Evolutionary conservation across 75 land plant genomes (phyloP), one percentile per base, ranked within the genome.

Genomic region (Larix kaempferi): DNA sequence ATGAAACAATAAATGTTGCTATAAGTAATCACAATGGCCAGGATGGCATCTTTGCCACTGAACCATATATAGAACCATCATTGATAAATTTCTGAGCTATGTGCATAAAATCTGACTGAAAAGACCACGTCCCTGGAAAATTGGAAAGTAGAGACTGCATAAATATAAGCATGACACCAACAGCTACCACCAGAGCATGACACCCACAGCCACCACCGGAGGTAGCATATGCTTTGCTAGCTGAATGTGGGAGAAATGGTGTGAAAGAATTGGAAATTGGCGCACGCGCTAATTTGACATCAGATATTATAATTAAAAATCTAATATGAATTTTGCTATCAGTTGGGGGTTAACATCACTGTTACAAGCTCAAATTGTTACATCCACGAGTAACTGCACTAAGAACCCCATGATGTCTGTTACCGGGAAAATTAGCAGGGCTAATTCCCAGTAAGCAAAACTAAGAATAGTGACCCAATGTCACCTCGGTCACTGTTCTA

Each of bases 21-120:
- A 97, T 85, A n/a, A 97, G 90, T 59, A 97, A 84, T 98, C 99
- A 97, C 75, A 93, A 84, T 21, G 99, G 94, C 99, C 98, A 97
- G 22, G 89, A 71, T 27, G 98, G 95, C 73, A 76, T 88, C 25
- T 86, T 74, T n/a, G 83, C 87, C 69, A 83, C 60, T 62, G 85
- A 82, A 29, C 99, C 99, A 82, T 97, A 97, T 29, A 97, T 97
- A 59, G 98, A 85, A 41, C 85, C 77, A 76, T 91, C 95, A 83
- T 97, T 98, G 76, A 80, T 78, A 76, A 88, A 78, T 22, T 85
- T 81, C 39, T 85, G 86, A 22, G 93, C 87, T 73, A 89, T 82
- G 66, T 83, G 84, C 37, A 87, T 88, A 12, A 88, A 65, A 41
- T 84, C 88, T 75, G 91, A 89, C 57, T 84, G 78, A 77, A 88